A percentile compares a stretch with the other conserved stretches of the same genome.
Evolutionary conservation across 1,284 basidiomycete species (phyloP).

Genomic region (Malassezia furfur): DNA sequence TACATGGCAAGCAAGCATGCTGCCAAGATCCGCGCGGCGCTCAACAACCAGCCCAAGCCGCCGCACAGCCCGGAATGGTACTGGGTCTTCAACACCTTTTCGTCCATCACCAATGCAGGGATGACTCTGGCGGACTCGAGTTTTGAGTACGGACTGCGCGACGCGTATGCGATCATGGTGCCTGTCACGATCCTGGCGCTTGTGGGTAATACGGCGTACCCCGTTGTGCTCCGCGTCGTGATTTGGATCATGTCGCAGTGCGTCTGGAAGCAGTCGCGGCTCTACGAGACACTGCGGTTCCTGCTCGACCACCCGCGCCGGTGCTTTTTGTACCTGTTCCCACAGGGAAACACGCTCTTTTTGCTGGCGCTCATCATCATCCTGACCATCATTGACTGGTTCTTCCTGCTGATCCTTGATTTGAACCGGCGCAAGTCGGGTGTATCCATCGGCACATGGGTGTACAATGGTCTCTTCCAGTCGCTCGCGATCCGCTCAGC

Average conservation of each 20-base stretch:
- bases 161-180: slow-evolving; percentile 73
- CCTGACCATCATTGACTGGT: slow-evolving; percentile 61
- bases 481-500: slow-evolving; percentile 67
- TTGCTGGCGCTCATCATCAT: slow-evolving; percentile 65
- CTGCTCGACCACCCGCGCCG: slow-evolving; percentile 90
- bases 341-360: slow-evolving; percentile 83
- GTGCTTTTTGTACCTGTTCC: slow-evolving; percentile 87
- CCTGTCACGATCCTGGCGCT: slow-evolving; percentile 60
- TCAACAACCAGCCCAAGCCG: slow-evolving; percentile 31
- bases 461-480: slow-evolving; percentile 49
- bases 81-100: slow-evolving; percentile 72
- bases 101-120: slow-evolving; percentile 82
- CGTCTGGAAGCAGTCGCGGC: slow-evolving; percentile 57
- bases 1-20: slow-evolving; percentile 33
- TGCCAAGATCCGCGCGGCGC: slow-evolving; percentile 30
- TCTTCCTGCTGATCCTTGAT: slow-evolving; percentile 78
- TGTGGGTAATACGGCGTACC: slow-evolving; percentile 76
- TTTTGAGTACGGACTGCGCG: slow-evolving; percentile 66
- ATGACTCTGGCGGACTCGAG: slow-evolving; percentile 77
- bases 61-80: slow-evolving; percentile 57
- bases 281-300: slow-evolving; percentile 75
- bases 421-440: neutral
- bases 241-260: slow-evolving; percentile 63
- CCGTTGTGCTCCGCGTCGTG: slow-evolving; percentile 43
- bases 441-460: slow-evolving; percentile 55